Evolutionary conservation across 2,329 filamentous ascomycete species (phyloP), one percentile per base, ranked within the genome.

Genomic region (Venturia effusa): DNA sequence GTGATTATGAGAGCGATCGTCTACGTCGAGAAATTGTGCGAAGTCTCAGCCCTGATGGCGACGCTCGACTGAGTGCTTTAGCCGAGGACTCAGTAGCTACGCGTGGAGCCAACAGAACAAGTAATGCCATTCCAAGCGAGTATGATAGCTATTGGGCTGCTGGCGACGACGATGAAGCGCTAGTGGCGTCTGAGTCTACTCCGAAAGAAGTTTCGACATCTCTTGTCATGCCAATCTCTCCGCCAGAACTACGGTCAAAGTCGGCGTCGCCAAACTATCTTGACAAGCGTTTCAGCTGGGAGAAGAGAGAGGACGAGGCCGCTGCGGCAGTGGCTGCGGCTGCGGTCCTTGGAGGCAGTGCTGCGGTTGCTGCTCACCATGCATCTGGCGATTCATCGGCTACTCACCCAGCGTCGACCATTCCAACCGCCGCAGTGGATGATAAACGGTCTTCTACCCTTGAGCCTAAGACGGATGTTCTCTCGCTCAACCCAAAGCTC

Each of bases 11-110:
- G 69, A 91, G 83, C 69, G 89, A 92, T 67, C 80, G 83, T 64
- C 73, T 92, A 59, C 81, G 85, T 34, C 87, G 90, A 65, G 89
- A 92, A 69, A 92, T 92, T 63, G 84, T 90, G 62, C 84, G 83
- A 65, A 88, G 85, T 51, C 77, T 92, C 1, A 86, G 81, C 63
- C 81, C 86, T 0, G 71, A 77, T 15, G 67, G 60, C 59, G 63
- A 61, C 59, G 69, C 19, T 37, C 61, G 71, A 32, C 61, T 68
- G 1, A 70, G 71, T 24, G 64, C 67, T 24, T 60, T 65, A 39
- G 70, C 74, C 5, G 66, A 74, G 11, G 73, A 70, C 55, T 68
- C 71, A 22, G 61, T 15, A 62, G 59, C 67, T 39, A 66, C 59
- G 30, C 61, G 67, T 37, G 66, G 54, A 27, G 64, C 67, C 6